Percentiles rank a stretch among this genome's conserved stretches.
Conservation (phyloP, 2,329 filamentous ascomycete species). For the Xylogone sp. region DNA sequence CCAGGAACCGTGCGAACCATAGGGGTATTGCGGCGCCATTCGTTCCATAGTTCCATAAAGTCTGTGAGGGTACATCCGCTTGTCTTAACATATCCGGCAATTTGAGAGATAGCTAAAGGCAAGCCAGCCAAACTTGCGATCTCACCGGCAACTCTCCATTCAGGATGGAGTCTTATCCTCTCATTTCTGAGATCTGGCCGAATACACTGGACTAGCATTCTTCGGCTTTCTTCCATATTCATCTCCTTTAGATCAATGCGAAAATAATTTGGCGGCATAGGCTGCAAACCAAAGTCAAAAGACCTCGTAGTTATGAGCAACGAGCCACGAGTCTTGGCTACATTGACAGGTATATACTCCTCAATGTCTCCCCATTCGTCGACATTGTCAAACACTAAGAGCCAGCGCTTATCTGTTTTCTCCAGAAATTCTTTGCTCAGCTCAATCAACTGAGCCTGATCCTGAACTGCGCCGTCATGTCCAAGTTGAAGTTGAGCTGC, state of each 20-base stretch:
- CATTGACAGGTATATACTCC: slow-evolving; percentile 12
- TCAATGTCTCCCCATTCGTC: slow-evolving; percentile 13
- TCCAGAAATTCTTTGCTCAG: slow-evolving; percentile 12
- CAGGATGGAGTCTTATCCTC: slow-evolving; percentile 8
- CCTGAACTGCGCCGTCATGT: slow-evolving; percentile 6
- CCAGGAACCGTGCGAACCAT: slow-evolving; percentile 1
- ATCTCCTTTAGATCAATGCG: slow-evolving; percentile 10
- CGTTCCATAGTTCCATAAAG: slow-evolving; percentile 15
- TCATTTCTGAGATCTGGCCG: slow-evolving; percentile 7
- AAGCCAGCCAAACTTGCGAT: slow-evolving; percentile 13
- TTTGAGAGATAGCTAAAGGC: slow-evolving; percentile 12
- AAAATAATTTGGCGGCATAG: slow-evolving; percentile 13
- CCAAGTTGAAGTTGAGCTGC: slow-evolving; percentile 7
- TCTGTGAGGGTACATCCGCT: slow-evolving; percentile 11
- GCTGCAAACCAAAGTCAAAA: slow-evolving; percentile 4
- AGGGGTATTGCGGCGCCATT: slow-evolving; percentile 9
- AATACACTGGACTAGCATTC: slow-evolving; percentile 10
- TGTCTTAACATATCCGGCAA: slow-evolving; percentile 15
- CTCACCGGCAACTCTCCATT: slow-evolving; percentile 13
- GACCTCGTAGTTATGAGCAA: slow-evolving; percentile 14
- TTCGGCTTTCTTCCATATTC: slow-evolving; percentile 6
- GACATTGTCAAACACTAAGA: slow-evolving; percentile 18
- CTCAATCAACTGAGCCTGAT: slow-evolving; percentile 8
- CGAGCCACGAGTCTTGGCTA: slow-evolving; percentile 10
- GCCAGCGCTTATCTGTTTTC: slow-evolving; percentile 11